Evolutionary conservation across 164 flowering plant species (phyloP), one percentile per base, ranked within the genome.

Genomic region (Pachysandra terminalis): DNA sequence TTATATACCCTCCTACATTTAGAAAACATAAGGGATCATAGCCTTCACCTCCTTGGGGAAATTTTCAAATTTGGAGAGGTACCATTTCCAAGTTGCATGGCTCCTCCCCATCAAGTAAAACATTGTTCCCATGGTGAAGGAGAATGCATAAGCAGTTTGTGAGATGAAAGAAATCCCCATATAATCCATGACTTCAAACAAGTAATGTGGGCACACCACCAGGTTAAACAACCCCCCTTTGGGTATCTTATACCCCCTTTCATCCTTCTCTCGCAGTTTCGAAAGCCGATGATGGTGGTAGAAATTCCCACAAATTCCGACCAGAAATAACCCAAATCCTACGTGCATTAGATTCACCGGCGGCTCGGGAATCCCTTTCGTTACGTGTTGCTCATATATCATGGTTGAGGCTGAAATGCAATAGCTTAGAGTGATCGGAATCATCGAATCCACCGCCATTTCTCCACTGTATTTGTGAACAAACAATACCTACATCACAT

Each of bases 201-300:
- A 76, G 65, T 90, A 90, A 64, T 90, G 96, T 14, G 96, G 93
- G 79, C 96, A 90, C 7, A 86, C 78, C 13, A 87, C 84, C 22
- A 79, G 40, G 68, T 62, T 68, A 54, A 90, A 90, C 5, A 90
- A 66, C 27, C 90, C 93, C 0, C 91, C 93, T 19, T 24, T 80
- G 0, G 93, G 96, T 37, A 90, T 84, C 63, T 84, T 87, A 71
- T 88, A 90, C 28, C 71, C 86, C 67, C 75, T 72, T 1, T 75
- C 83, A 28, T 70, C 76, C 25, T 75, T 64, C 19, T 41, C 37
- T 55, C 91, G 82, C 1, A 88, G 76, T 19, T 73, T 84, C 17
- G 91, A 71, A 9, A 90, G 89, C 24, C 85, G 69, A 76, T 35
- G 68, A 72, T 89, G 91, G 75, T 91, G 94, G 73, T 86, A 87